These are phyloP conservation scores for Xylaria multiplex DNA, from an alignment of 2,329 filamentous ascomycete genomes.

Conservation along the genomic window DNA sequence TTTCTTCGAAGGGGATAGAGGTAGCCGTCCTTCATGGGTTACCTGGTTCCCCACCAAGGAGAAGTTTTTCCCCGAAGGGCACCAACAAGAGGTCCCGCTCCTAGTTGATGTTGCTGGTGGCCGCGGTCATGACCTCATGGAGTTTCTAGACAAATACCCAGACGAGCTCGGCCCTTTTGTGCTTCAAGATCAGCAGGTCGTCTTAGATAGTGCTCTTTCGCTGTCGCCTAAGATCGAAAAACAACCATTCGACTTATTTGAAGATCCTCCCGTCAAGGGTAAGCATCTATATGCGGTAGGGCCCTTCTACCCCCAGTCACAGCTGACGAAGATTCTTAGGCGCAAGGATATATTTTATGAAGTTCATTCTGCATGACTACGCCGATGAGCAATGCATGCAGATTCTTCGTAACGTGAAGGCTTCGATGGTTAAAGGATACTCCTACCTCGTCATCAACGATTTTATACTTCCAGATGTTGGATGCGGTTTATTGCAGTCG, in stretches of 20 bases:
- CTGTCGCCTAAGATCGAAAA: slow-evolving; percentile 28
- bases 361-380: slow-evolving; percentile 37
- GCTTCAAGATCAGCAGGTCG: slow-evolving; percentile 32
- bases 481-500: slow-evolving; percentile 22
- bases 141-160: slow-evolving; percentile 34
- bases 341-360: slow-evolving; percentile 35
- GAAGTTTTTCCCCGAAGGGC: slow-evolving; percentile 26
- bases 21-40: slow-evolving; percentile 36
- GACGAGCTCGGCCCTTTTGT: slow-evolving; percentile 26
- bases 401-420: slow-evolving; percentile 31
- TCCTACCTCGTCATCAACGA: slow-evolving; percentile 37
- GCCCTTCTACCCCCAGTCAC: neutral
- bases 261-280: slow-evolving; percentile 29
- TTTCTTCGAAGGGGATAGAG: slow-evolving; percentile 36
- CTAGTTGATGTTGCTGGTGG: slow-evolving; percentile 37
- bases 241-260: slow-evolving; percentile 28
- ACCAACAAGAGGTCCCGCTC: slow-evolving; percentile 23
- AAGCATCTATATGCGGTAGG: neutral
- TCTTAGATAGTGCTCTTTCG: slow-evolving; percentile 29
- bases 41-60: slow-evolving; percentile 36
- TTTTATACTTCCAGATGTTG: slow-evolving; percentile 33
- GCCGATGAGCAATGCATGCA: slow-evolving; percentile 23
- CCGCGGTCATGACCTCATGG: slow-evolving; percentile 34
- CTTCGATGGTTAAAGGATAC: slow-evolving; percentile 34
- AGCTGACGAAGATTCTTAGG: slow-evolving; percentile 14